These are phyloP conservation scores for Penicillium italicum DNA, from an alignment of 2,329 filamentous ascomycete genomes.

Conservation along the genomic window DNA sequence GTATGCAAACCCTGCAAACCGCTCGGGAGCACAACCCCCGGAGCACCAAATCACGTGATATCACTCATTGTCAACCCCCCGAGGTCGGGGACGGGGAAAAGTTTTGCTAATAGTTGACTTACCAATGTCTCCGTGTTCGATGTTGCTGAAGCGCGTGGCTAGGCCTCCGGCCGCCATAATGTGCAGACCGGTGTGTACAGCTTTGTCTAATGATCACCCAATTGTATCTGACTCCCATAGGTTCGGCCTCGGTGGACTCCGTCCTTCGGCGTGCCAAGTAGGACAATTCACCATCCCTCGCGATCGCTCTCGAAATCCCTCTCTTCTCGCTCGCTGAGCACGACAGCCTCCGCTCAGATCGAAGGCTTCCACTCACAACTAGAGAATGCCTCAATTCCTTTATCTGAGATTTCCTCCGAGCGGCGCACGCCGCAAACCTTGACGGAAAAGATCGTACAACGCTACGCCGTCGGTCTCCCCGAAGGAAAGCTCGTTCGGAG, in stretches of 20 bases:
- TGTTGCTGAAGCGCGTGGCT: conserved; percentile 5
- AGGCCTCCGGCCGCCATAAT: not conserved
- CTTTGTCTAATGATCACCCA: not conserved
- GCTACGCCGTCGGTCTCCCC: conserved; percentile 71
- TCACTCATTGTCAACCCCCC: not conserved
- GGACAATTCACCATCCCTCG: conserved; percentile 1
- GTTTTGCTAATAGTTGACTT: conserved; percentile 1
- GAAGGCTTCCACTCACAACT: conserved; percentile 1
- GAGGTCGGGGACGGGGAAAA: not conserved
- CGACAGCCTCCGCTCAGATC: not conserved
- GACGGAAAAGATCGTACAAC: conserved; percentile 89
- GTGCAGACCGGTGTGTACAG: not conserved
- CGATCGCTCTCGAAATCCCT: not conserved
- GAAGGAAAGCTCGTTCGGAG: conserved; percentile 69
- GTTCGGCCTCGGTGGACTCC: conserved; percentile 1
- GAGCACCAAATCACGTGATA: not conserved
- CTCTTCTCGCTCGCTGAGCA: not conserved
- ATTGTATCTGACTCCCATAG: not conserved
- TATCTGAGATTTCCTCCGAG: not conserved
- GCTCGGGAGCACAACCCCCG: too few relatives aligned
- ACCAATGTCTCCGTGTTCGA: conserved; percentile 6
- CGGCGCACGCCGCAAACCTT: conserved; percentile 63
- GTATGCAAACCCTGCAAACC: too few relatives aligned
- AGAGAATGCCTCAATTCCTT: not conserved
- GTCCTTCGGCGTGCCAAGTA: not conserved